Percentiles rank a stretch among this genome's conserved stretches.
These are phyloP conservation scores for Sporothrix protearum DNA, from an alignment of 2,329 filamentous ascomycete species.

Conservation along the genomic window DNA sequence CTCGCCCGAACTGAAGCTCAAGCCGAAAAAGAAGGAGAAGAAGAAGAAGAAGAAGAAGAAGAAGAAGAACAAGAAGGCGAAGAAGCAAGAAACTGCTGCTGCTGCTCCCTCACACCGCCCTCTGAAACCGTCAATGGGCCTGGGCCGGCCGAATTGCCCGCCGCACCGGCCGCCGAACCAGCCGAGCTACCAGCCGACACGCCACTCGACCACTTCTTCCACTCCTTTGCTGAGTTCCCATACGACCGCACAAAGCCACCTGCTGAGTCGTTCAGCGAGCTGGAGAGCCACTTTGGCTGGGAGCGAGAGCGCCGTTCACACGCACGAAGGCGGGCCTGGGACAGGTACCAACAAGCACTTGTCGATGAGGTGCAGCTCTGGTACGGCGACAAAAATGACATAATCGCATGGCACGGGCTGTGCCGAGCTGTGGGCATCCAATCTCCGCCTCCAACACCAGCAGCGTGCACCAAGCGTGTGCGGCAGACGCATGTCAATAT, in stretches of 20 bases:
- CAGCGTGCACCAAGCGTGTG: neutral
- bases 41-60: neutral
- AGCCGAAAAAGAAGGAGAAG: too few species aligned
- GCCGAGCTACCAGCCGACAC: neutral
- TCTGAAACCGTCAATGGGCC: too few species aligned
- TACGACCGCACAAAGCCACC: constrained; percentile 4
- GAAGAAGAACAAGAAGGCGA: neutral
- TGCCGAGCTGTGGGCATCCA: constrained; percentile 10
- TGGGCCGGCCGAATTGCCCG: too few species aligned
- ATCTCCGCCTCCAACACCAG: neutral
- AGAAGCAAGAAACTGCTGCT: neutral
- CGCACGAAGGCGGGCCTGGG: neutral
- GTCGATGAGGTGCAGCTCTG: constrained; percentile 15
- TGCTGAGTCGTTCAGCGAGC: neutral
- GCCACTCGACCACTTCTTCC: constrained; percentile 20
- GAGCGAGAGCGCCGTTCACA: accelerated
- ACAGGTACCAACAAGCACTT: constrained; percentile 9
- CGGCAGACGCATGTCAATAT: constrained; percentile 21
- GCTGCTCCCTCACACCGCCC: neutral
- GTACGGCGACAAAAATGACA: constrained; percentile 17
- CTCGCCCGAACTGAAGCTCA: too few species aligned
- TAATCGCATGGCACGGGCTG: constrained; percentile 16
- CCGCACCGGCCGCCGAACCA: neutral
- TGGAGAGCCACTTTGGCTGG: neutral
- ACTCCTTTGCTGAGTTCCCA: neutral